Conservation (phyloP, 1,139 yeast species). For the Debaryomyces nepalensis region DNA sequence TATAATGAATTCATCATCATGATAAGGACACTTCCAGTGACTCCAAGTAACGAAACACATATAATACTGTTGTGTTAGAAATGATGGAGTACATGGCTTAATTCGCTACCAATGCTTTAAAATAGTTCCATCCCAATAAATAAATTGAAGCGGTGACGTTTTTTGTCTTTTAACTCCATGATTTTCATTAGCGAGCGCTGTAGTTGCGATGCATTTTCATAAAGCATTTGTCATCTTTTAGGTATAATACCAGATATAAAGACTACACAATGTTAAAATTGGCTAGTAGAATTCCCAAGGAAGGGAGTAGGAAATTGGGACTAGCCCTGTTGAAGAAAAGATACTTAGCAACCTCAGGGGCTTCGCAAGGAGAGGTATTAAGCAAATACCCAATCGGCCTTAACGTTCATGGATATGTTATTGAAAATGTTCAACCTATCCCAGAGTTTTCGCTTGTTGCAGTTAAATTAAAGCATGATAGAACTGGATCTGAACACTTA, state of each 20-base stretch:
- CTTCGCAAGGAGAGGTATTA: slow-evolving; percentile 16
- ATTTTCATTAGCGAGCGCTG: slow-evolving; percentile 4
- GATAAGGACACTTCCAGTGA: no score
- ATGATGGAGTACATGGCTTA: no score
- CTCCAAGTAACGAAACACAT: no score
- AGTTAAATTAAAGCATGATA: slow-evolving; percentile 65
- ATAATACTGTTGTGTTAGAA: no score
- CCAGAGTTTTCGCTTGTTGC: slow-evolving; percentile 88
- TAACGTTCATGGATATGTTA: slow-evolving; percentile 63
- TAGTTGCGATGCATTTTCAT: background rate
- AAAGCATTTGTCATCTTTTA: background rate
- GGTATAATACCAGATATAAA: background rate
- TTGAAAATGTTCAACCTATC: slow-evolving; percentile 65
- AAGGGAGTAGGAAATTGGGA: background rate
- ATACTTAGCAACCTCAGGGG: slow-evolving; percentile 7
- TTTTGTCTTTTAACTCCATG: background rate
- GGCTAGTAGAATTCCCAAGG: background rate
- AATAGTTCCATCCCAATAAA: no score
- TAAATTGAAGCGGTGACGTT: background rate
- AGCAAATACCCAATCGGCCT: slow-evolving; percentile 68
- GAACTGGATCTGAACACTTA: slow-evolving; percentile 78
- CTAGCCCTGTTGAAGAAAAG: slow-evolving; percentile 8
- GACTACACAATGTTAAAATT: slow-evolving; percentile 6
- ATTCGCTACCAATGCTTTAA: no score
- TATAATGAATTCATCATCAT: background rate